Conservation (phyloP, 2,329 filamentous ascomycete species). For the Cytospora paraplurivora region DNA sequence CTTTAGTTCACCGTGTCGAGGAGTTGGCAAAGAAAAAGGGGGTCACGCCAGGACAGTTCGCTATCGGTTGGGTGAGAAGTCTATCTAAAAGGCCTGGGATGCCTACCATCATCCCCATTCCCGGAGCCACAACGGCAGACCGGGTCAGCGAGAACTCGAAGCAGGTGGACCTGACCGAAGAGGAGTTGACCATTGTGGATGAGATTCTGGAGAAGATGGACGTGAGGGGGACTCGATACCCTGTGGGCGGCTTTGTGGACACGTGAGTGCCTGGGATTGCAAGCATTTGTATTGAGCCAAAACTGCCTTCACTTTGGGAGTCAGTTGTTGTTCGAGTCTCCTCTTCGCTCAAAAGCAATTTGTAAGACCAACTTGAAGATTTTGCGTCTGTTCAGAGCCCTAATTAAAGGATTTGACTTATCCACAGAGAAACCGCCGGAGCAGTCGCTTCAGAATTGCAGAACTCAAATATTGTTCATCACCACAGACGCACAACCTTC, state of each 20-base stretch:
- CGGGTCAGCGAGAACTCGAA: slow-evolving; percentile 64
- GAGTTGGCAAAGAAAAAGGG: slow-evolving; percentile 61
- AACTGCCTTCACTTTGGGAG: neutral
- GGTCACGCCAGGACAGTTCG: slow-evolving; percentile 64
- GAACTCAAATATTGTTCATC: slow-evolving; percentile 30
- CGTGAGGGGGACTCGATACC: slow-evolving; percentile 53
- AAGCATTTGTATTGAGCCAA: neutral
- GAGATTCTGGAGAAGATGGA: slow-evolving; percentile 51
- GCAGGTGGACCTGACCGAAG: slow-evolving; percentile 49
- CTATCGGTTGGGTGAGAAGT: slow-evolving; percentile 62
- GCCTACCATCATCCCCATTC: slow-evolving; percentile 66
- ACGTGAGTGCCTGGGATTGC: slow-evolving; percentile 36
- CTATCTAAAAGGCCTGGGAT: slow-evolving; percentile 54
- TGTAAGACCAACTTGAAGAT: neutral
- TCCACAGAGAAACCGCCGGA: slow-evolving; percentile 24
- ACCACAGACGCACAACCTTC: slow-evolving; percentile 15
- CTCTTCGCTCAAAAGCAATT: neutral
- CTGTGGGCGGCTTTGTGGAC: slow-evolving; percentile 39
- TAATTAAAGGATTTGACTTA: slow-evolving; percentile 19
- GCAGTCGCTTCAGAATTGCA: slow-evolving; percentile 31
- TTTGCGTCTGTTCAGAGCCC: slow-evolving; percentile 23
- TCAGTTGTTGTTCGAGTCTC: neutral
- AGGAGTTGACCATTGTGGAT: slow-evolving; percentile 55
- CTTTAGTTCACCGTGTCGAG: slow-evolving; percentile 60
- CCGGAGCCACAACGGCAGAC: slow-evolving; percentile 59